Base-by-base conservation (phyloP, 2,329 filamentous ascomycete genomes). In the Dactylellina sp. region DNA sequence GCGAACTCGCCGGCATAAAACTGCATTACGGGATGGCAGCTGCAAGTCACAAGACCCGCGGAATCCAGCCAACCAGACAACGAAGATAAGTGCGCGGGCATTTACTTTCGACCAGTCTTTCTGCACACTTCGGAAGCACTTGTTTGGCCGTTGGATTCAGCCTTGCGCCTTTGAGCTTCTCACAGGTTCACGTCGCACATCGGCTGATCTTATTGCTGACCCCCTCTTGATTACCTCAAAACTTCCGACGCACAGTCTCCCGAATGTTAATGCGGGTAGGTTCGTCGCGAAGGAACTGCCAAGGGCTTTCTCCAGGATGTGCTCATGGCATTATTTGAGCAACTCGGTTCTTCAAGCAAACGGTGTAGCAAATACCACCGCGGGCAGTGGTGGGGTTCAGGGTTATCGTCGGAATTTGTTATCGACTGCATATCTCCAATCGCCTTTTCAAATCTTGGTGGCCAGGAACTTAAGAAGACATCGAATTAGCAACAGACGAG, bases 401-500 rank as follows among this genome's bases (percentile, higher is more conserved):
- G 68, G 68, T 61, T 72, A 72, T 72, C 68, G 55, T 60, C 68
- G 68, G 68, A 65, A 72, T 65, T 72, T 72, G 68, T 72, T 72
- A 72, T 72, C 68, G 40, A 57, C 25, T 56, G 66, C 66, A 64
- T 71, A 64, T 71, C 66, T 71, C 60, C 56, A 71, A 71, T 64
- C 50, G 50, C 42, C 57, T 57, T 71, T 71, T 44, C 66, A 71
- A 71, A 71, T 71, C 44, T 40, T 35, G 52, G 42, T 40, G 46
- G 12, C 35, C 47, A 39, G 37, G 42, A 53, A 52, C 35, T n/a
- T n/a, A n/a, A 4, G 35, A 20, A 14, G 35, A 46, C 35, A 63
- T 63, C 37, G 59, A 71, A 63, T 71, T 50, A 64, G 59, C 44
- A 63, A 11, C 28, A 70, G 40, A 25, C 47, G 46, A 57, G 53